Evolutionary conservation across 2,329 filamentous ascomycete species (phyloP).

Genomic region (Colletotrichum melonis): DNA sequence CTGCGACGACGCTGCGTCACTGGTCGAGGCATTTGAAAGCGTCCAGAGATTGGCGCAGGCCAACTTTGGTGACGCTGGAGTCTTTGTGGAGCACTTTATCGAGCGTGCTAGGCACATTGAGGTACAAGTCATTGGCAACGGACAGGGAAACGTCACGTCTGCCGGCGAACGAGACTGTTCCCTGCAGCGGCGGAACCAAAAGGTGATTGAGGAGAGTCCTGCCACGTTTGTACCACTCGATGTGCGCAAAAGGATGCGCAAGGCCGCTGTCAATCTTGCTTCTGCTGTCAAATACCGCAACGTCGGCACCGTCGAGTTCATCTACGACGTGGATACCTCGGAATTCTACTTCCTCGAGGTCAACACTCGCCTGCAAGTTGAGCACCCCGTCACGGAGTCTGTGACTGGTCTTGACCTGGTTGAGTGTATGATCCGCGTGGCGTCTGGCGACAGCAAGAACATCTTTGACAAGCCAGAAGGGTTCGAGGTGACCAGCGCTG

Average conservation of each 20-base stretch:
- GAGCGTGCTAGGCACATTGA: constrained; percentile 58
- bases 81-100: constrained; percentile 56
- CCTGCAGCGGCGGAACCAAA: constrained; percentile 62
- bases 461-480: constrained; percentile 23
- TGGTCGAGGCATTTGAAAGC: constrained; percentile 47
- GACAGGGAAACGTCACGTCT: constrained; percentile 51
- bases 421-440: constrained; percentile 41
- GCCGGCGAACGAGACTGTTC: constrained; percentile 63
- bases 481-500: constrained; percentile 67
- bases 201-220: constrained; percentile 61
- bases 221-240: constrained; percentile 46
- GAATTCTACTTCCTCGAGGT: constrained; percentile 61
- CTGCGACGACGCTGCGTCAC: constrained; percentile 43
- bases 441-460: constrained; percentile 57
- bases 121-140: constrained; percentile 61
- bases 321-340: constrained; percentile 50
- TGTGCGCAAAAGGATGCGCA: constrained; percentile 48
- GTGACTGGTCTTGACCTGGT: constrained; percentile 53
- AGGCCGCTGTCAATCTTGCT: constrained; percentile 50
- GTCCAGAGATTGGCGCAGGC: constrained; percentile 52
- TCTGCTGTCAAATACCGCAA: constrained; percentile 51
- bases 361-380: constrained; percentile 61
- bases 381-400: constrained; percentile 56
- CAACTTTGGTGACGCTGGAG: constrained; percentile 53
- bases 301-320: constrained; percentile 58